These are phyloP conservation scores for Lumnitzera racemosa DNA, from an alignment of 345 rosid species.

Conservation along the genomic window DNA sequence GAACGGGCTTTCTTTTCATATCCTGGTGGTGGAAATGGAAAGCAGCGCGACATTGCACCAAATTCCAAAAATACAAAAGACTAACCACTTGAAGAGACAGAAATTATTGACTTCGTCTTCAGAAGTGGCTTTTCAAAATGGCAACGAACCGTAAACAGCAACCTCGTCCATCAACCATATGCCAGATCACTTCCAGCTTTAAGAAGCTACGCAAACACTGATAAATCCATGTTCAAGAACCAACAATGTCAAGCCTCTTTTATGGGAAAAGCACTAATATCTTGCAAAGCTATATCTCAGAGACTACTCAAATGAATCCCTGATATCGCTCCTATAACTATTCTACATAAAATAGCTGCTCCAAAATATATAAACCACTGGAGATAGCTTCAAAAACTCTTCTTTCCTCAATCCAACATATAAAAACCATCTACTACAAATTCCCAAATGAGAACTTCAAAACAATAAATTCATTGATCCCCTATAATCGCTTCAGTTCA, in stretches of 20 bases:
- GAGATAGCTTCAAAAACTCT: too few relatives aligned
- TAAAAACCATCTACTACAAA: too few relatives aligned
- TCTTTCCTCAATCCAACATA: too few relatives aligned
- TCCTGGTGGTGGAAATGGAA: constrained; percentile 97
- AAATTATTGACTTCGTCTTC: constrained; percentile 29
- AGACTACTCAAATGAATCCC: background rate
- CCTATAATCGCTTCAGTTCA: too few relatives aligned
- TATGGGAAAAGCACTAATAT: constrained; percentile 16
- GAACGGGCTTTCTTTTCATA: constrained; percentile 72
- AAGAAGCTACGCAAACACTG: constrained; percentile 19
- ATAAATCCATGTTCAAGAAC: constrained; percentile 10
- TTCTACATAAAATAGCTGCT: too few relatives aligned
- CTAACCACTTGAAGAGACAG: constrained; percentile 18
- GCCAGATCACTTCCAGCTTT: constrained; percentile 53
- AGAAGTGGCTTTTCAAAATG: constrained; percentile 33
- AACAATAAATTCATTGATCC: too few relatives aligned
- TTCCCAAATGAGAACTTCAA: too few relatives aligned
- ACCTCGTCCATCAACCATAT: constrained; percentile 61
- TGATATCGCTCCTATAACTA: too few relatives aligned
- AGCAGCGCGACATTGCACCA: constrained; percentile 97
- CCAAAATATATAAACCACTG: too few relatives aligned
- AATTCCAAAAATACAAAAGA: constrained; percentile 14
- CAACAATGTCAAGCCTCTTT: constrained; percentile 13
- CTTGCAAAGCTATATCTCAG: constrained; percentile 6
- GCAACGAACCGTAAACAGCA: constrained; percentile 45